Conservation (phyloP, 495 filamentous ascomycete species). For the Staphylotrichum longicolle region DNA sequence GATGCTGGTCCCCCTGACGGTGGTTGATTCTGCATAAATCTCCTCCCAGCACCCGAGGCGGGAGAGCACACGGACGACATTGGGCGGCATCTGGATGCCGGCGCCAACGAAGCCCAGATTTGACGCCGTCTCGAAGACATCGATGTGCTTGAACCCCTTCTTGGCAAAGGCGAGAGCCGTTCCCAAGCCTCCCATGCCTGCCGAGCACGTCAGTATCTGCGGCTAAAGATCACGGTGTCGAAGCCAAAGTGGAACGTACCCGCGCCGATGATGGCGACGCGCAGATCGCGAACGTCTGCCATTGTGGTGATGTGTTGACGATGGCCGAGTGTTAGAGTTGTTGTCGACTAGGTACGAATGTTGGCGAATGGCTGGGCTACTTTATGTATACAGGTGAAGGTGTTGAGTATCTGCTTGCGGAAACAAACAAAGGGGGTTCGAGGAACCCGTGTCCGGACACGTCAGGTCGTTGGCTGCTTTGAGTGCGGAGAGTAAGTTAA, state of each 20-base stretch:
- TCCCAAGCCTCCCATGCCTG: constrained; percentile 77
- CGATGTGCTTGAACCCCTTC: constrained; percentile 68
- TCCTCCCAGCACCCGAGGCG: constrained; percentile 64
- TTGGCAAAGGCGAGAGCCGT: constrained; percentile 69
- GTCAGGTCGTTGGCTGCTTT: too few species aligned
- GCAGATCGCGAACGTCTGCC: constrained; percentile 42
- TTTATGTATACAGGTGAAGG: too few species aligned
- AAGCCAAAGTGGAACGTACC: constrained; percentile 27
- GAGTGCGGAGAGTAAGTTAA: too few species aligned
- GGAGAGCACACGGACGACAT: constrained; percentile 74
- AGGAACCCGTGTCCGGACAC: too few species aligned
- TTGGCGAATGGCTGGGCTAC: too few species aligned
- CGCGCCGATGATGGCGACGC: constrained; percentile 46
- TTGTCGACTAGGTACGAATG: too few species aligned
- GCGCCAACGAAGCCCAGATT: constrained; percentile 79
- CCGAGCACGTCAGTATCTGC: constrained; percentile 16
- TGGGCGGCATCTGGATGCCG: constrained; percentile 78
- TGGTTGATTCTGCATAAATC: constrained; percentile 61
- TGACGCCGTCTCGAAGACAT: constrained; percentile 70
- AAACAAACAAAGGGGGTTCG: too few species aligned
- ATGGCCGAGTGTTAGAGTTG: not conserved
- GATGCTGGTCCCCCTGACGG: constrained; percentile 47
- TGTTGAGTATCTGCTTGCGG: too few species aligned
- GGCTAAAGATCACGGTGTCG: not conserved
- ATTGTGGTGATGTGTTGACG: constrained; percentile 21